Base-by-base conservation (phyloP, 176 grass and related monocot genomes). In the Elaeis guineensis region DNA sequence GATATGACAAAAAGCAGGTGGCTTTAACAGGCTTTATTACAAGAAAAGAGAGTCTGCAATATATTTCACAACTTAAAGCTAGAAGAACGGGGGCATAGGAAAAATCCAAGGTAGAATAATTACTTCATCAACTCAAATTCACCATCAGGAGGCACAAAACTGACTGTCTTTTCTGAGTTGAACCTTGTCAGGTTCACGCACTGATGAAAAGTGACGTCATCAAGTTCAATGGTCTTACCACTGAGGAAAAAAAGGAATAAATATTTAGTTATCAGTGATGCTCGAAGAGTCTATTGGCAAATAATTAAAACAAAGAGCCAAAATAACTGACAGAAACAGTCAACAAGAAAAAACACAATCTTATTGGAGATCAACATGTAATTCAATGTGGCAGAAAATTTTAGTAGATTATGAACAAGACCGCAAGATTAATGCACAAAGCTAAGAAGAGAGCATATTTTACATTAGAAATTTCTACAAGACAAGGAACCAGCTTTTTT, bases 81-180 rank as follows among this genome's bases (percentile, higher is more conserved):
- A 16, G 18, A n/a, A 15, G 51, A 70, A 49, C 61, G 30, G 18
- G 2, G 50, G 74, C 16, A 32, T 16, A 65, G 58, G 20, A 71
- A 79, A 17, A 21, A 80, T 61, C 11, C 11, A 44, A 2, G 11
- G 64, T 51, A 71, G 48, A 60, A 61, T 15, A 62, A 66, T 81
- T 93, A 98, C 94, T 98, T 98, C 94, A 98, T 98, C 60, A 93
- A 68, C 83, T 98, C 94, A 73, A 98, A 98, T 98, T 98, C 94
- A 66, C 88, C 94, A 81, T 98, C 94, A 59, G 88, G 94, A 71
- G 88, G 94, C 49, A 98, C 94, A 20, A 98, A 98, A 77, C 94
- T 98, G 64, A 92, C 94, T 58, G 94, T 98, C 77, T 98, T 98
- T 82, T 98, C 94, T 29, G 94, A 92, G 67, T 98, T 98, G 81